Evolutionary conservation across 2,329 filamentous ascomycete genomes (phyloP).

Genomic region (Mariannaea elegans): DNA sequence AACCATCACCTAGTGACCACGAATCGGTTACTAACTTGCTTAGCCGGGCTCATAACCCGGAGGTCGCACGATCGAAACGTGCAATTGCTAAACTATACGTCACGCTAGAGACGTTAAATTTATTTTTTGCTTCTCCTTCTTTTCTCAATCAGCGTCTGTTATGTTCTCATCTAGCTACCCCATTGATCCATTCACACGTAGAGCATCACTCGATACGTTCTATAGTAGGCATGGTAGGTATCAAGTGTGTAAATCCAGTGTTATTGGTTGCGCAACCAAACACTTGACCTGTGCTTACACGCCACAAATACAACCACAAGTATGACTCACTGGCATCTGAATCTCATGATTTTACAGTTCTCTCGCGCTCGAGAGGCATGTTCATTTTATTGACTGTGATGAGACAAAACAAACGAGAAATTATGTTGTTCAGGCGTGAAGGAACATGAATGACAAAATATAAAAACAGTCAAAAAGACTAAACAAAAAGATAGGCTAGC

Average conservation of each 20-base stretch:
- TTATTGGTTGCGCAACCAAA: not conserved
- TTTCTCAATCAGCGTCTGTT: no score
- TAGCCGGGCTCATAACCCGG: constrained; percentile 40
- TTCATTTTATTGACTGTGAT: no score
- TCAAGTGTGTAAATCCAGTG: not conserved
- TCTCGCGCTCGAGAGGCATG: no score
- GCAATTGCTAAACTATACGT: constrained; percentile 44
- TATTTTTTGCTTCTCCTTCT: constrained; percentile 12
- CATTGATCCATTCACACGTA: no score
- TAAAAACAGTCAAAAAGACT: not conserved
- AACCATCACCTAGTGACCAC: no score
- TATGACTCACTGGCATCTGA: not conserved
- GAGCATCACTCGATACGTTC: no score
- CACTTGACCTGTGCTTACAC: not conserved
- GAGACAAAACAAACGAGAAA: not conserved
- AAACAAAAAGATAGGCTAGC: constrained; percentile 34
- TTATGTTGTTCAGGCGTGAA: not conserved
- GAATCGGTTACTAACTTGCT: no score
- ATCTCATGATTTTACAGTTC: not conserved
- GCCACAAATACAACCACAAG: no score
- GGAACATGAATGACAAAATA: not conserved
- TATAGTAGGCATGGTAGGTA: no score
- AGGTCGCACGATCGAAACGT: constrained; percentile 35
- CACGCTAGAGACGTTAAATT: no score
- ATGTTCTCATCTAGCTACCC: no score